Percentiles rank a stretch among this genome's conserved stretches.
Evolutionary conservation across 73 alveolate genomes (phyloP).

Genomic region (Paramecium octaurelia): DNA sequence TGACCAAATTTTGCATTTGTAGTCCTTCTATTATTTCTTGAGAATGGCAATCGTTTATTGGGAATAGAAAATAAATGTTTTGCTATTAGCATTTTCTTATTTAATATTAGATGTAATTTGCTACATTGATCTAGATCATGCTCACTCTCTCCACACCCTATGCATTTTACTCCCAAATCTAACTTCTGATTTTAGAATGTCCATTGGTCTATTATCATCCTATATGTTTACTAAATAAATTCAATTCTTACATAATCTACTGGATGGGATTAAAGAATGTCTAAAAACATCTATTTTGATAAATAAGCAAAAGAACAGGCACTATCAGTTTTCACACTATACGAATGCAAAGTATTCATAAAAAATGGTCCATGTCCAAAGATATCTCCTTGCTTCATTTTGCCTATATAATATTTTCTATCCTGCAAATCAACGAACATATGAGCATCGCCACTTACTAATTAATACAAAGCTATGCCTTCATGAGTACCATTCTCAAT

Average conservation of each 20-base stretch:
- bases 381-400: background rate
- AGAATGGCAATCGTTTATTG: background rate
- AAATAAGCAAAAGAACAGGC: conserved; percentile 30
- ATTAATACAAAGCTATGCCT: background rate
- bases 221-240: background rate
- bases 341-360: background rate
- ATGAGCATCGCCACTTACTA: conserved; percentile 39
- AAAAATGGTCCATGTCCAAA: conserved; percentile 16
- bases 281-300: background rate
- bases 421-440: background rate
- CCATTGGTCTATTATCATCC: background rate
- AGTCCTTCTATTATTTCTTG: conserved; percentile 2
- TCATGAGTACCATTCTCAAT: background rate
- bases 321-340: background rate
- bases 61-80: background rate
- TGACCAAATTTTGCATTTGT: conserved; percentile 38
- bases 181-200: background rate
- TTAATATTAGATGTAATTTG: background rate
- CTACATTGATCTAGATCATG: conserved; percentile 16
- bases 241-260: background rate
- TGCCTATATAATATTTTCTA: conserved; percentile 27
- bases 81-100: background rate
- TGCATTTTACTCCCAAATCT: conserved; percentile 18
- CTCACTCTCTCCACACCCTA: background rate
- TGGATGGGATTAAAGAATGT: background rate